Base-by-base conservation (phyloP, 2,329 filamentous ascomycete species). In the Eutypella sp. region DNA sequence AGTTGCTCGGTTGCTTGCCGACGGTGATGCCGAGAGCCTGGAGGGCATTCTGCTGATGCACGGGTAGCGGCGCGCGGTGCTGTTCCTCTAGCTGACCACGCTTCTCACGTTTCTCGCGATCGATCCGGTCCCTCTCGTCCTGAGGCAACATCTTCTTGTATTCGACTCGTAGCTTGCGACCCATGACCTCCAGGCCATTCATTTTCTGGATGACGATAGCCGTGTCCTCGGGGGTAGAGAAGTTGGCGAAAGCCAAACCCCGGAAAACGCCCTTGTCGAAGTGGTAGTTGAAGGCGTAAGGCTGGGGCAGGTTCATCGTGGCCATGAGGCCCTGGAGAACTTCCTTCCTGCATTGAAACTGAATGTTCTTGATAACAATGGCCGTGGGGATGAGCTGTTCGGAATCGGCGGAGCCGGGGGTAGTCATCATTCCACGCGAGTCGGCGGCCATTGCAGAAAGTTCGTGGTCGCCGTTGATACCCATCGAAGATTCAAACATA, bases 121-220 rank as follows among this genome's bases (percentile, higher is more conserved):
- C 93, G 56, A 99, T 97, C 34, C 93, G 82, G 68, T 99, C 93
- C 43, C 93, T 82, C 68, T 97, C 93, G 25, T 91, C 89, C 54
- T 95, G 81, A 1, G 93, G 93, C 5, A 99, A 79, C 93, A 99
- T 97, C 73, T 97, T 97, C 77, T 99, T 99, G 73, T 97, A 99
- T 68, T 99, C 93, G 22, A 99, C 93, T 41, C 93, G 81, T 55
- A 99, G 73, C 71, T 97, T 97, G 50, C 93, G 81, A 39, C 93
- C 93, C 63, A 96, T 90, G 8, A 99, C 81, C 61, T 97, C 93
- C 67, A 96, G 87, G 57, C 95, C 90, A 63, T 99, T 99, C 78
- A 99, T 86, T 43, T 85, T 79, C 47, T 96, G 87, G 51, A 99
- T 99, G 41, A 97, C 93, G 41, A 85, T 79, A 11, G 88, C 86